Percentiles rank a stretch among this genome's conserved stretches.
Evolutionary conservation across 163 green algal species (phyloP).

Genomic region (Scenedesmus sp.): DNA sequence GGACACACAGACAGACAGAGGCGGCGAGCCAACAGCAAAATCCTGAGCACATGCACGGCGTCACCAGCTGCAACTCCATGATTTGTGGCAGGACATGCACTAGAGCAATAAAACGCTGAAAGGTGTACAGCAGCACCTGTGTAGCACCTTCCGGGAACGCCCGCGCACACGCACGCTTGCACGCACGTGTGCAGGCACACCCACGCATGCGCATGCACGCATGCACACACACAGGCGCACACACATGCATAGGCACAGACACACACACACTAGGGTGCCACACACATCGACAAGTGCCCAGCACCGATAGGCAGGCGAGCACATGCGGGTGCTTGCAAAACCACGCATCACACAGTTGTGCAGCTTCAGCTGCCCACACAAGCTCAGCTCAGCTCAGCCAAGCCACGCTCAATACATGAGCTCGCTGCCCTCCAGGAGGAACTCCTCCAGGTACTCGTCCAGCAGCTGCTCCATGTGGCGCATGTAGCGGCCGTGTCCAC

Average conservation of each 20-base stretch:
- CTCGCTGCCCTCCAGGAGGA: constrained; percentile 29
- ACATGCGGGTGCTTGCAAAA: no score
- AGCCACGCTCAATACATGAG: constrained; percentile 29
- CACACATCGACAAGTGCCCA: no score
- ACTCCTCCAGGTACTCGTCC: constrained; percentile 50
- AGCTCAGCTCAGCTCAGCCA: neutral
- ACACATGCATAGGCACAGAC: neutral
- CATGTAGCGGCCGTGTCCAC: constrained; percentile 18
- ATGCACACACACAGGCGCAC: neutral
- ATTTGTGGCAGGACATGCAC: neutral
- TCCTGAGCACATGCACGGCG: neutral
- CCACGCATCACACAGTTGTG: neutral
- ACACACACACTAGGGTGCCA: neutral
- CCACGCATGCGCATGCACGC: neutral
- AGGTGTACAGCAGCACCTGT: neutral
- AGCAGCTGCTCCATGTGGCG: constrained; percentile 28
- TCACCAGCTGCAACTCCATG: neutral
- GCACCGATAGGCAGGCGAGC: no score
- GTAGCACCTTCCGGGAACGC: neutral
- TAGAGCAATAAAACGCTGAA: neutral
- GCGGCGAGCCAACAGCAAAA: neutral
- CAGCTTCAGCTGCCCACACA: neutral
- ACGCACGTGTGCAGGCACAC: neutral
- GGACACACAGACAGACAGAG: neutral
- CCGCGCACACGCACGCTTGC: neutral